A percentile compares a stretch with the other conserved stretches of the same genome.
phyloP scores from a whole-genome alignment of 495 filamentous ascomycete genomes.

The Hypoxylon fragiforme region DNA sequence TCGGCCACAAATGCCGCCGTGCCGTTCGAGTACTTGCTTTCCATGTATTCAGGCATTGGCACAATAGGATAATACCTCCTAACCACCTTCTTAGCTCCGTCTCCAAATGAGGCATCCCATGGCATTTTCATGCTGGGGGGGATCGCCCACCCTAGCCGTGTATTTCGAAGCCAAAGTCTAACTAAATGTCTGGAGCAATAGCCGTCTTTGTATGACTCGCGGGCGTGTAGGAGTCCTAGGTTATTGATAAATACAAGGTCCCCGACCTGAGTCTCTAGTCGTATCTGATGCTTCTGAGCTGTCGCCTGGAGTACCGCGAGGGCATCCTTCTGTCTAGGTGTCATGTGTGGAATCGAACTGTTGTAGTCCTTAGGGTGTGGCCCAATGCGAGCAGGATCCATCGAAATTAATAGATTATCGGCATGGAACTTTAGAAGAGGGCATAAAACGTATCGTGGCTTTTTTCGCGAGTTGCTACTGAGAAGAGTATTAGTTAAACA shows the following conservation, averaged over 20 bases:
- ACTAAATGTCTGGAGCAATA: conserved; percentile 50
- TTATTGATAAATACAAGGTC: conserved; percentile 70
- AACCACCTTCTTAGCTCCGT: conserved; percentile 17
- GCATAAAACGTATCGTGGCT: conserved; percentile 38
- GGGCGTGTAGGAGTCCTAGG: conserved; percentile 60
- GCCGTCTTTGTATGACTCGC: conserved; percentile 51
- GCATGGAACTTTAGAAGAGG: conserved; percentile 44
- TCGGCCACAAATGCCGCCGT: conserved; percentile 49
- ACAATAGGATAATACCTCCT: conserved; percentile 41
- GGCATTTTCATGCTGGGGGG: conserved; percentile 46
- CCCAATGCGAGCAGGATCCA: conserved; percentile 50
- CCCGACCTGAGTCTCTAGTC: conserved; percentile 55
- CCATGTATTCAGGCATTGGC: conserved; percentile 45
- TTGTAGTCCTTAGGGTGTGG: conserved; percentile 39
- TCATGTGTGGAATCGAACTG: conserved; percentile 40
- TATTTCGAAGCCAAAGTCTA: conserved; percentile 55
- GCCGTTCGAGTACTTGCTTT: conserved; percentile 49
- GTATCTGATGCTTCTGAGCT: conserved; percentile 41
- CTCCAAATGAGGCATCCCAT: conserved; percentile 50
- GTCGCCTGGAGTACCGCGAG: conserved; percentile 38
- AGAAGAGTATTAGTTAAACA: not conserved
- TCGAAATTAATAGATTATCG: conserved; percentile 41
- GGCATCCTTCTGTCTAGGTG: conserved; percentile 39
- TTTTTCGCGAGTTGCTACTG: conserved; percentile 43
- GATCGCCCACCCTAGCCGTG: conserved; percentile 44